Base-by-base conservation (phyloP, 768 basidiomycete genomes). In the Mycena haematopus region DNA sequence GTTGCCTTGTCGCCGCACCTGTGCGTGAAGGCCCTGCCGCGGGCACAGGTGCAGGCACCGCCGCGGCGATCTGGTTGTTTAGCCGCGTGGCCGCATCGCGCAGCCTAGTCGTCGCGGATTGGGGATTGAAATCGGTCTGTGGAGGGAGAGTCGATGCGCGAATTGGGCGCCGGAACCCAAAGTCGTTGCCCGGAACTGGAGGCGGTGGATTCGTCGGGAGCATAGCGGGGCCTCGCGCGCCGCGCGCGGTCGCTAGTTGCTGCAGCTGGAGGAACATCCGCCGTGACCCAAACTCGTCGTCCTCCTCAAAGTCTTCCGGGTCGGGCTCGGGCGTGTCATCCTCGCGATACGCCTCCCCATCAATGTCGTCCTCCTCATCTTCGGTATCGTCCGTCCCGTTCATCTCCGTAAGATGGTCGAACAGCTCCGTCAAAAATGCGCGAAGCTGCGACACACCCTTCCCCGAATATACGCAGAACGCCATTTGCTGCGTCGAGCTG, bases 381-480 rank as follows among this genome's bases (percentile, higher is more conserved):
- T 90, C 87, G 1, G 84, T 87, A 67, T 86, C 86, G 69, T 87
- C 89, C 47, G 83, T 89, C 27, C 83, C 86, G 66, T 85, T 87
- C 80, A 84, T 80, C 69, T 91, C 91, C 2, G 85, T 89, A 69
- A 92, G 88, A 63, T 86, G 86, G 68, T 88, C 88, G 72, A 89
- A 92, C 15, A 91, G 74, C 61, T 90, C 89, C 7, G 84, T 89
- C 50, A 99, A 79, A 74, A 88, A 95, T 19, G 86, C 78, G 33
- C 96, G 85, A 21, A 99, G 82, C 51, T 94, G 88, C 13, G 84
- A 78, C 2, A 99, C 92, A 8, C 96, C 96, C 67, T 89, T 88
- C 22, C 95, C 93, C 13, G 96, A 98, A 78, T 93, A 99, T 17
- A 99, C 97, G 75, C 97, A 99, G 73, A 99, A 99, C 5, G 93